Evolutionary conservation across 129 eudicot genomes (phyloP), one percentile per base, ranked within the genome.

Genomic region (Saposhnikovia divaricata): DNA sequence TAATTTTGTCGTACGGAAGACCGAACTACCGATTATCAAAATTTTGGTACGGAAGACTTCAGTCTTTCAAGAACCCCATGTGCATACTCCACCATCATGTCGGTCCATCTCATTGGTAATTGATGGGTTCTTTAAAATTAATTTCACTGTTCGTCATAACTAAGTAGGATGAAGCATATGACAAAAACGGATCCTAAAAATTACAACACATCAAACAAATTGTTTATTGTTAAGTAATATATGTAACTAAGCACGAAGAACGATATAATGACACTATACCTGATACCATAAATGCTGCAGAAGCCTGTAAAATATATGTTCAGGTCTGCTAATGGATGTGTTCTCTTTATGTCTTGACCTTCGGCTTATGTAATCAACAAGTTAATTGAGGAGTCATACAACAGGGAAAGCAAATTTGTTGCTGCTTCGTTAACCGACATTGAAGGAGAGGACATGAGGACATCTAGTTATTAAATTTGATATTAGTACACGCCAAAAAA

Each of bases 391-490:
- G 77, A 87, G 85, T 87, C 90, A 80, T 82, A 83, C 81, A 96
- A 78, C 80, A 89, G 50, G 70, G 83, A 80, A 78, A 96, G 88
- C 53, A 96, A 80, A 80, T 89, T 88, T 10, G 83, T 84, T 72
- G 98, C 98, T 25, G 88, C 93, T 90, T 87, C 89, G 85, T 96
- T 96, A 61, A 96, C 86, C 79, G 82, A 75, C 79, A 59, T 83
- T 75, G 97, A 90, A 87, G 98, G 96, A 80, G 98, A 96, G 25
- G 97, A 87, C 81, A 90, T 85, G 83, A 96, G 90, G 72, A n/a
- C n/a, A n/a, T n/a, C n/a, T n/a, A n/a, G n/a, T n/a, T n/a, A n/a
- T n/a, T n/a, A n/a, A n/a, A n/a, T n/a, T n/a, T n/a, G n/a, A n/a
- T n/a, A n/a, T n/a, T n/a, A n/a, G n/a, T n/a, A n/a, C n/a, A n/a